Evolutionary conservation across 805 yeast species (phyloP), one percentile per base, ranked within the genome.

Genomic region (Jamesozyma piceae): DNA sequence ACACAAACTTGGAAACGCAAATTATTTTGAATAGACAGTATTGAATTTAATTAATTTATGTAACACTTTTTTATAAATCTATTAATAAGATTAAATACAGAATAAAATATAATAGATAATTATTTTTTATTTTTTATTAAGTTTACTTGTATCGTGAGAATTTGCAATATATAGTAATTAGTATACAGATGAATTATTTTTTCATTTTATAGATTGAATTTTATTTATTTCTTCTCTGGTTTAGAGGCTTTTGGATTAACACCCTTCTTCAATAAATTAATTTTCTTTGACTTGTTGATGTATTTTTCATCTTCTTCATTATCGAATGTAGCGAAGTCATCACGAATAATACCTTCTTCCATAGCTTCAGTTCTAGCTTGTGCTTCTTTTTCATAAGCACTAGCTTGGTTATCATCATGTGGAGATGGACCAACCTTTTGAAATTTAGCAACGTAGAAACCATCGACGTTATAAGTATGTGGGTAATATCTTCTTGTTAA

Each of bases 381-480:
- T 28, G 70, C 67, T 65, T 86, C 95, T 69, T 85, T 86, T 65
- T 86, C 95, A 58, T 74, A 74, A 19, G 95, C 94, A 52, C 92
- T 90, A 6, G 92, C 89, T 68, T 82, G 84, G 44, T 88, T 77
- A 42, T 77, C 78, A 65, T 85, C 95, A 55, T 82, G 84, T 37
- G 89, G 82, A 50, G 94, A 80, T 46, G 95, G 71, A 0, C 89
- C 95, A 49, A 76, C 78, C 74, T 92, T 92, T 69, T 85, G 78
- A 72, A 92, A 86, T 65, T 90, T 92, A 43, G 99, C 99, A 46
- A 92, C 98, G 64, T 70, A 92, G 75, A 92, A 92, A 20, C 99
- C 99, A 66, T 92, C 99, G 43, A 92, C 98, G 64, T 92, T 92
- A 63, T 92, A 92, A 22, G 95, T 89, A 67, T 92, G 99, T 43